Evolutionary conservation across 192 early-diverging fungal species (phyloP), one percentile per base, ranked within the genome.

Genomic region (Lobosporangium transversale): DNA sequence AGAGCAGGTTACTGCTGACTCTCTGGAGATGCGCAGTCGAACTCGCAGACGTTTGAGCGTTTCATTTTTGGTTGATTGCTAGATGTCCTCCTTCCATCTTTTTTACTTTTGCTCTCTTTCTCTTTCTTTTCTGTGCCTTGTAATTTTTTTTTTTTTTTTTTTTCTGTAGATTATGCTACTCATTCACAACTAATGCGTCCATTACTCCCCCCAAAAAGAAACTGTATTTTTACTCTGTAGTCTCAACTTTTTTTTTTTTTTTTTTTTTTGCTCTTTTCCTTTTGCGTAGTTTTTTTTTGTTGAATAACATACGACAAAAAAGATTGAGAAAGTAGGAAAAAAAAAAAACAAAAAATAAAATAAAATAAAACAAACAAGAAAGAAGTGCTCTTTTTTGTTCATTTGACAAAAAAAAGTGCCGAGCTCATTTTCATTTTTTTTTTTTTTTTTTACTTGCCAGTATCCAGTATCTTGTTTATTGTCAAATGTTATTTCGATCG

Each of bases 21-120:
- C n/a, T 10, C 29, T 53, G 18, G 59, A 60, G 1, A 52, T 56
- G 62, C 62, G 57, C 42, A 63, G 55, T 52, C 5, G 42, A 20
- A 66, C 55, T 49, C 70, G 70, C 18, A 65, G 70, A 61, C 70
- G 70, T 51, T 52, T 75, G 18, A 66, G 62, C 32, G 70, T 75
- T 7, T 75, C 70, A 0, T 75, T 75, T 45, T 35, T 75, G 23
- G 70, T 75, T n/a, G 70, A 75, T 44, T 75, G 70, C 63, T 61
- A 66, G 35, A 35, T 43, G 21, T 60, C 18, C 12, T 40, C 10
- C 7, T 68, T 31, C 10, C 33, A 49, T 37, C 36, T 7, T 27
- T 27, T 44, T 14, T n/a, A n/a, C 5, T 9, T 12, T n/a, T 2
- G 12, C 8, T 6, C 43, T 45, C 48, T 29, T 44, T 43, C 43